Evolutionary conservation across 768 basidiomycete genomes (phyloP).

Genomic region (Termitomyces sp.): DNA sequence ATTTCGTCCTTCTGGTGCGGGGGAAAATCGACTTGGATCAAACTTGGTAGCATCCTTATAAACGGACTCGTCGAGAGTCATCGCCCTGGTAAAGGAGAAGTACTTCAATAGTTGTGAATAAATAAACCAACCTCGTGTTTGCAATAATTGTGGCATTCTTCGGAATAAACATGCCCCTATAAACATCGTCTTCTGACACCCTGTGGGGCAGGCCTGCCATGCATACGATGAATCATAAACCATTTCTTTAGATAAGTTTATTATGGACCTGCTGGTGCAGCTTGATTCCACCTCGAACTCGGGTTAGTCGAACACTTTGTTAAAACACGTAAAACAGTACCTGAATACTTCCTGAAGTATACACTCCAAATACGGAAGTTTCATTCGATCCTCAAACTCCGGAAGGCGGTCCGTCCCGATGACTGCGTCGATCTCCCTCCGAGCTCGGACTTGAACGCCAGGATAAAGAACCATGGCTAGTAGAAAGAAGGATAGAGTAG

Average conservation of each 20-base stretch:
- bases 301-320: background rate
- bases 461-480: slow-evolving; percentile 35
- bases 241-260: background rate
- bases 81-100: slow-evolving; percentile 21
- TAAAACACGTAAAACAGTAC: background rate
- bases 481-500: slow-evolving; percentile 25
- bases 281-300: slow-evolving; percentile 14
- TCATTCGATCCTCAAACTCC: slow-evolving; percentile 19
- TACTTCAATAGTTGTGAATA: background rate
- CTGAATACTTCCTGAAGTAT: slow-evolving; percentile 22
- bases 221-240: background rate
- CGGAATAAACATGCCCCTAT: too few relatives aligned
- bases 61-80: slow-evolving; percentile 29
- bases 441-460: slow-evolving; percentile 27
- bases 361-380: slow-evolving; percentile 31
- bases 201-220: background rate
- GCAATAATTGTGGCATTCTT: slow-evolving; percentile 28
- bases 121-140: slow-evolving; percentile 30
- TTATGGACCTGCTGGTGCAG: slow-evolving; percentile 15
- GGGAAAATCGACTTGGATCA: slow-evolving; percentile 35
- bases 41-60: slow-evolving; percentile 35
- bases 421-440: slow-evolving; percentile 33
- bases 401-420: slow-evolving; percentile 30
- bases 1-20: slow-evolving; percentile 7
- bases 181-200: background rate